Conservation (phyloP, 805 yeast species). For the Sungouiella blattae region DNA sequence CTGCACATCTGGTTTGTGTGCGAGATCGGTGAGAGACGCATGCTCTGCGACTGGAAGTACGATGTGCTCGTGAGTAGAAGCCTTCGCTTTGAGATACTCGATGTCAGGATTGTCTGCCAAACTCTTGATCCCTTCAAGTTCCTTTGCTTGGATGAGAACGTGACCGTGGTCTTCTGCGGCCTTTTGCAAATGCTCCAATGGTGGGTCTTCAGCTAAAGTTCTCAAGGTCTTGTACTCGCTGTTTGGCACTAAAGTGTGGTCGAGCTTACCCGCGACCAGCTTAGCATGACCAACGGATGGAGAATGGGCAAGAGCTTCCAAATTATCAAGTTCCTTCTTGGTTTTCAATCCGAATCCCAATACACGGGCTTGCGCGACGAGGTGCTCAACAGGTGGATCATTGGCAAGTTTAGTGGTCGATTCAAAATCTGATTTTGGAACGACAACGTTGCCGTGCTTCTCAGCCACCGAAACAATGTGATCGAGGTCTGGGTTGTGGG, state of each 20-base stretch:
- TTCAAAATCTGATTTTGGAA: neutral
- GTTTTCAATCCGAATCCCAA: neutral
- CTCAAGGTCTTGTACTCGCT: slow-evolving; percentile 4
- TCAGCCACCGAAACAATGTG: slow-evolving; percentile 1
- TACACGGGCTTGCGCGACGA: slow-evolving; percentile 5
- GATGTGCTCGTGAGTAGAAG: slow-evolving; percentile 5
- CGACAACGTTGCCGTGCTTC: neutral
- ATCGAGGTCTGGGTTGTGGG: slow-evolving; percentile 4
- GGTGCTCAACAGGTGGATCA: slow-evolving; percentile 6
- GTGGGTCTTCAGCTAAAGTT: slow-evolving; percentile 7
- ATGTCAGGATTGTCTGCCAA: slow-evolving; percentile 8
- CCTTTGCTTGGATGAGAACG: slow-evolving; percentile 2
- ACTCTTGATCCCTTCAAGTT: slow-evolving; percentile 4
- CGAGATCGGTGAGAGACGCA: slow-evolving; percentile 6
- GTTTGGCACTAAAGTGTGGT: slow-evolving; percentile 3
- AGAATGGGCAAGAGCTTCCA: neutral
- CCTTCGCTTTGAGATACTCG: slow-evolving; percentile 10
- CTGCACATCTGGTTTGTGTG: slow-evolving; percentile 6
- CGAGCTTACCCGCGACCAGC: neutral
- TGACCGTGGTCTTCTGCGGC: slow-evolving; percentile 2
- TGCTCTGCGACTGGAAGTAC: slow-evolving; percentile 7
- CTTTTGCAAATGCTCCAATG: slow-evolving; percentile 9
- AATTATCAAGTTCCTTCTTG: neutral
- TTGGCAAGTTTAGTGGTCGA: slow-evolving; percentile 4
- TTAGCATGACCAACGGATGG: slow-evolving; percentile 1